Evolutionary conservation across 202 grass and related monocot species (phyloP).

Genomic region (Eragrostis tef): DNA sequence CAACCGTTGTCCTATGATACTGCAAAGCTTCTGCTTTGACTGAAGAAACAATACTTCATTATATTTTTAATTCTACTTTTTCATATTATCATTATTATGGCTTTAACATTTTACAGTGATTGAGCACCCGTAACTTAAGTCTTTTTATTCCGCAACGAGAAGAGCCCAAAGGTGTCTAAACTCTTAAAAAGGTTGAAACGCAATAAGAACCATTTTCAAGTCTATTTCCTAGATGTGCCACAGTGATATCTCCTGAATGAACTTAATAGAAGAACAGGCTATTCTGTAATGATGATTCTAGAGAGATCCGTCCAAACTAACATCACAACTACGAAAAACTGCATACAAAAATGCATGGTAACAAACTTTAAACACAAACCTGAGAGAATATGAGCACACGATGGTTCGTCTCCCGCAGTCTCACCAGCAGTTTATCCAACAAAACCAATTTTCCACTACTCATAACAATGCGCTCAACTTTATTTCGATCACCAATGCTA

Average conservation of each 20-base stretch:
- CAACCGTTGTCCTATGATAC: too few relatives aligned
- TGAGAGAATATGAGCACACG: constrained; percentile 98
- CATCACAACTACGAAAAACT: constrained; percentile 34
- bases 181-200: too few relatives aligned
- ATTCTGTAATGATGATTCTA: neutral
- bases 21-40: too few relatives aligned
- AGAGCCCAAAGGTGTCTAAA: too few relatives aligned
- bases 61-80: too few relatives aligned
- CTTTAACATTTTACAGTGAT: too few relatives aligned
- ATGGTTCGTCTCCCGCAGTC: constrained; percentile 94
- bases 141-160: too few relatives aligned
- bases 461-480: constrained; percentile 96
- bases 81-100: too few relatives aligned
- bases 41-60: too few relatives aligned
- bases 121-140: too few relatives aligned
- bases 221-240: neutral
- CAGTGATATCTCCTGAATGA: neutral
- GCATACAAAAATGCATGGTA: neutral
- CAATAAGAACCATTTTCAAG: neutral
- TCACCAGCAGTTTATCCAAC: constrained; percentile 84
- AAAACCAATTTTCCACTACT: constrained; percentile 98
- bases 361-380: constrained; percentile 53
- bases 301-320: constrained; percentile 11
- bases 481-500: constrained; percentile 79
- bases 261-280: neutral